Percentiles rank a stretch among this genome's conserved stretches.
Evolutionary conservation across 768 basidiomycete genomes (phyloP).

Genomic region (Naganishia randhawae): DNA sequence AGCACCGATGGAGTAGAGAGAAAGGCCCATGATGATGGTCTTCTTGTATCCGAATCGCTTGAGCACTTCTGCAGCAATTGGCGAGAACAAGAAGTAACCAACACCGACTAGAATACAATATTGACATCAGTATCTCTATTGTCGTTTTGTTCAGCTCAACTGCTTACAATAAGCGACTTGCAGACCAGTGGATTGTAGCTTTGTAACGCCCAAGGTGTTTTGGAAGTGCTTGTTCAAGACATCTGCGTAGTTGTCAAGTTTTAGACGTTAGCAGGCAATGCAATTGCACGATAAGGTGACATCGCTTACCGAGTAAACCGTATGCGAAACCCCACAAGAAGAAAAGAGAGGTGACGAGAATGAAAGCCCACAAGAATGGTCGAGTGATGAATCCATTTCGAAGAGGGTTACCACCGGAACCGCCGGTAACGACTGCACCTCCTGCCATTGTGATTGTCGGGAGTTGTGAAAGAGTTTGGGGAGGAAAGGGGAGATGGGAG

Average conservation of each 20-base stretch:
- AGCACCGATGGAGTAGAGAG: constrained; percentile 33
- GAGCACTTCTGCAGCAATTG: constrained; percentile 32
- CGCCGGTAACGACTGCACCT: constrained; percentile 43
- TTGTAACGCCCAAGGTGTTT: constrained; percentile 63
- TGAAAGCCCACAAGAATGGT: constrained; percentile 51
- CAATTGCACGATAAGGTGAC: constrained; percentile 3
- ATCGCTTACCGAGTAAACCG: constrained; percentile 28
- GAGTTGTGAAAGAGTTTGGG: neutral
- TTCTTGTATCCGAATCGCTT: constrained; percentile 39
- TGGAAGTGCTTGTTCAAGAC: constrained; percentile 64
- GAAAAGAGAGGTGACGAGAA: constrained; percentile 28
- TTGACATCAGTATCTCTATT: constrained; percentile 42
- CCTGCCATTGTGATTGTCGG: constrained; percentile 41
- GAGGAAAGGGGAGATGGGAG: constrained; percentile 14
- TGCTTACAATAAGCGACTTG: constrained; percentile 64
- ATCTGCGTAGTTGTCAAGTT: constrained; percentile 19
- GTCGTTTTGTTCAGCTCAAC: constrained; percentile 46
- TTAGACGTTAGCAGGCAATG: neutral
- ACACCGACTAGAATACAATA: constrained; percentile 58
- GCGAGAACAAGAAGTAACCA: constrained; percentile 55
- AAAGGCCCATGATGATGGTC: constrained; percentile 37
- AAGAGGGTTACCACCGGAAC: constrained; percentile 44
- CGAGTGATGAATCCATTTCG: constrained; percentile 43
- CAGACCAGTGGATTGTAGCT: constrained; percentile 68
- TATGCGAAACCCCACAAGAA: constrained; percentile 32